These are phyloP conservation scores for Lachnellula hyalina DNA, from an alignment of 2,329 filamentous ascomycete species.

Conservation along the genomic window DNA sequence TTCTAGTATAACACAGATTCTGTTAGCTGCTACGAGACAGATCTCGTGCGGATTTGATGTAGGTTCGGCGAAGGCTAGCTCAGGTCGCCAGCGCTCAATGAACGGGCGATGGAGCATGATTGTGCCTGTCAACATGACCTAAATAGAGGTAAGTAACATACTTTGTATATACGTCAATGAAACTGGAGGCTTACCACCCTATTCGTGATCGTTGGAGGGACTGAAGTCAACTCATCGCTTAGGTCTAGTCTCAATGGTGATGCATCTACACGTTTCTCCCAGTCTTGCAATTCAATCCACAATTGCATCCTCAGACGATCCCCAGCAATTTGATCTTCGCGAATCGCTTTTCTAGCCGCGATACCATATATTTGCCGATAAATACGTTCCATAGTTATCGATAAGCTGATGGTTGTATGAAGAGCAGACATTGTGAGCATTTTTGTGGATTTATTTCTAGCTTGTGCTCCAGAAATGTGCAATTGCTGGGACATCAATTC, in stretches of 20 bases:
- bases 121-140: constrained; percentile 26
- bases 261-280: constrained; percentile 23
- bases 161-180: neutral
- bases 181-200: constrained; percentile 21
- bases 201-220: constrained; percentile 27
- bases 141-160: neutral
- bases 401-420: constrained; percentile 23
- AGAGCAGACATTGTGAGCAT: constrained; percentile 26
- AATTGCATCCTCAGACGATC: constrained; percentile 23
- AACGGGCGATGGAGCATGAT: constrained; percentile 29
- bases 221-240: constrained; percentile 20
- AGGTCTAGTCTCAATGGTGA: constrained; percentile 27
- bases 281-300: constrained; percentile 21
- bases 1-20: constrained; percentile 27
- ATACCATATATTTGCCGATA: constrained; percentile 26
- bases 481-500: constrained; percentile 24
- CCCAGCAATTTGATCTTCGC: constrained; percentile 21
- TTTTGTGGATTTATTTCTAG: constrained; percentile 20
- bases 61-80: constrained; percentile 9
- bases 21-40: constrained; percentile 26
- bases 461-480: constrained; percentile 1
- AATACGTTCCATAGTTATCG: constrained; percentile 23
- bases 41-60: constrained; percentile 17
- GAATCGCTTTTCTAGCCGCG: constrained; percentile 22
- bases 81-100: constrained; percentile 22